These are phyloP conservation scores for Juncus effusus DNA, from an alignment of 176 grass and related monocot species.

Conservation along the genomic window DNA sequence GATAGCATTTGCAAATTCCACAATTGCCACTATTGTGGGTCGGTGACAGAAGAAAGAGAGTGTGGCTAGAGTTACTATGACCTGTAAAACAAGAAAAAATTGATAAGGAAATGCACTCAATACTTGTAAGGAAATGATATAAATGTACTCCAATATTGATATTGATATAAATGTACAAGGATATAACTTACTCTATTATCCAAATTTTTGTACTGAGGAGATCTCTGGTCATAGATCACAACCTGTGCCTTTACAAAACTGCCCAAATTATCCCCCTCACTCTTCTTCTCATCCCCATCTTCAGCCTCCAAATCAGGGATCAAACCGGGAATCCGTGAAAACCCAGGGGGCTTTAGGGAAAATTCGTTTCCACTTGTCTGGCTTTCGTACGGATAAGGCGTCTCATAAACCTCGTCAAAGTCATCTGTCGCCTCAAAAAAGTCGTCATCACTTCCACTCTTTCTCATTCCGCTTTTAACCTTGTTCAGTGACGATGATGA, in stretches of 20 bases:
- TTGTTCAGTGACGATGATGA: slow-evolving; percentile 16
- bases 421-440: slow-evolving; percentile 95
- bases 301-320: slow-evolving; percentile 60
- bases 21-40: slow-evolving; percentile 80
- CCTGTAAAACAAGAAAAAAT: slow-evolving; percentile 45
- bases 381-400: slow-evolving; percentile 45
- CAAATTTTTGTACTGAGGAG: slow-evolving; percentile 75
- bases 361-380: slow-evolving; percentile 42
- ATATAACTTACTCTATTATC: slow-evolving; percentile 73
- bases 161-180: slow-evolving; percentile 18
- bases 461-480: slow-evolving; percentile 43
- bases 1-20: slow-evolving; percentile 91
- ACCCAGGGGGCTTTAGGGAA: slow-evolving; percentile 60
- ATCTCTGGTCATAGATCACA: slow-evolving; percentile 79
- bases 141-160: too few species aligned
- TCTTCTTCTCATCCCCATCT: slow-evolving; percentile 35
- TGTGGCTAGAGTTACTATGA: slow-evolving; percentile 76
- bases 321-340: slow-evolving; percentile 76
- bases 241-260: slow-evolving; percentile 99
- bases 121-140: slow-evolving; percentile 13
- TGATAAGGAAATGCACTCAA: slow-evolving; percentile 25
- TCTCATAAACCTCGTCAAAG: slow-evolving; percentile 65
- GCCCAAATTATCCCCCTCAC: slow-evolving; percentile 34
- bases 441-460: slow-evolving; percentile 71
- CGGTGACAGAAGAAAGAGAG: slow-evolving; percentile 94